A percentile compares a stretch with the other conserved stretches of the same genome.
phyloP scores from a whole-genome alignment of 352 stramenopile genomes.

The Phytophthora crassamura region DNA sequence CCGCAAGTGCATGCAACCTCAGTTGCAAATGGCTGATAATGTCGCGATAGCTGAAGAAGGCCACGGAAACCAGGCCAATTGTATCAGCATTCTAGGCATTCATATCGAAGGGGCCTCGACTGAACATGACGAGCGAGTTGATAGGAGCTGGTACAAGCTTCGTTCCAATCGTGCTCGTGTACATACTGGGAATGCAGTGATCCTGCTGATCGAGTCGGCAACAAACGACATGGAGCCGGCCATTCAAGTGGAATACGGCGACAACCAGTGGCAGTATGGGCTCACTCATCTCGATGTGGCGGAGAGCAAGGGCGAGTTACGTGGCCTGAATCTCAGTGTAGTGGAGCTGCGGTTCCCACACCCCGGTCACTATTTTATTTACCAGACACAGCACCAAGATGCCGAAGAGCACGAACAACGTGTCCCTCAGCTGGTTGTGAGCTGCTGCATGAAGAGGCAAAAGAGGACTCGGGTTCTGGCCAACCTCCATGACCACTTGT shows the following conservation, averaged over 20 bases:
- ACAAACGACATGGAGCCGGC: constrained; percentile 13
- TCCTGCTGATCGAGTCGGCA: constrained; percentile 20
- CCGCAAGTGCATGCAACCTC: constrained; percentile 3
- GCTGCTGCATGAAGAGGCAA: constrained; percentile 21
- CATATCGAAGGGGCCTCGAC: constrained; percentile 12
- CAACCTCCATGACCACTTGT: constrained; percentile 11
- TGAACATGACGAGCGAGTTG: constrained; percentile 15
- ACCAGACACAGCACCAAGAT: background rate
- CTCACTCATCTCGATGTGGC: constrained; percentile 21
- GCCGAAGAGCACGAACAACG: constrained; percentile 3
- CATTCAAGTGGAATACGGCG: constrained; percentile 25
- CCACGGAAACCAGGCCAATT: background rate
- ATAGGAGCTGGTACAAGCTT: constrained; percentile 23
- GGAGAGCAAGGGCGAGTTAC: background rate
- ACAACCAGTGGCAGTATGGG: constrained; percentile 19
- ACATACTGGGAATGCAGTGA: constrained; percentile 14
- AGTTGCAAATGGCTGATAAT: constrained; percentile 1
- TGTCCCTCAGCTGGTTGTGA: constrained; percentile 12
- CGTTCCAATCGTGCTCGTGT: constrained; percentile 27
- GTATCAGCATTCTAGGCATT: constrained; percentile 20
- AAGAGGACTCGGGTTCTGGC: constrained; percentile 13
- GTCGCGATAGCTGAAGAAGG: background rate
- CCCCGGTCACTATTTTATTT: constrained; percentile 28
- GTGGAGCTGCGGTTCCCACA: constrained; percentile 20
- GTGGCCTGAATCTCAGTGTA: constrained; percentile 11